Evolutionary conservation across 768 basidiomycete species (phyloP).

Genomic region (Trichaptum fuscoviolaceum): DNA sequence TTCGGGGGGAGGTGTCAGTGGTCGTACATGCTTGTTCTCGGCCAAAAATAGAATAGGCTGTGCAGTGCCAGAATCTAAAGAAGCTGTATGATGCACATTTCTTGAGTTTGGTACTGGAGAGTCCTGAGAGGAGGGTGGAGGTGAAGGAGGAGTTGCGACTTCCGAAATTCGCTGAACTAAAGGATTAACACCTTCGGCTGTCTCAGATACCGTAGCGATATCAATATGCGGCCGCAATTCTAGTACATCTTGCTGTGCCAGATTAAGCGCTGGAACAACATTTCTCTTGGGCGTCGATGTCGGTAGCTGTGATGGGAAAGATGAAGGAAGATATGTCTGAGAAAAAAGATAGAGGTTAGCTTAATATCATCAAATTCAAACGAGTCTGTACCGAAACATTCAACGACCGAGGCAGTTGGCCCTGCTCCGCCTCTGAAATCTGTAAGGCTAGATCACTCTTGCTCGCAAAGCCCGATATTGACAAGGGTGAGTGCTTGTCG

Average conservation of each 20-base stretch:
- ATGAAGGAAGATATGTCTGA: constrained; percentile 49
- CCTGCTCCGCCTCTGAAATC: not conserved
- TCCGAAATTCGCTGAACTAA: constrained; percentile 17
- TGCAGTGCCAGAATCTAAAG: not conserved
- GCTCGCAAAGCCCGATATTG: not conserved
- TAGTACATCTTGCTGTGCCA: constrained; percentile 19
- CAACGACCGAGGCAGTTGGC: not conserved
- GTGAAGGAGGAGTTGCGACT: constrained; percentile 24
- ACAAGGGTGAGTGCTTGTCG: not conserved
- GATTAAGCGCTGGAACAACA: constrained; percentile 14
- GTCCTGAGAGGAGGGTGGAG: constrained; percentile 12
- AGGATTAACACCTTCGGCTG: not conserved
- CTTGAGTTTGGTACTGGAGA: constrained; percentile 15
- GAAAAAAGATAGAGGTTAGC: not conserved
- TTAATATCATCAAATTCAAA: not conserved
- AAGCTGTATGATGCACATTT: not conserved
- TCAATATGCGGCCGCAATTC: constrained; percentile 41
- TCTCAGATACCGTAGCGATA: not conserved
- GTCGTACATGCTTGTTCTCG: not conserved
- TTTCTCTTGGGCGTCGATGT: constrained; percentile 44
- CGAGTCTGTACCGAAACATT: not conserved
- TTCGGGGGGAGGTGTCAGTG: constrained; percentile 14
- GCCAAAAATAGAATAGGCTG: not conserved
- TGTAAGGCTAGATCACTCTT: not conserved
- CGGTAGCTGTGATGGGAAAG: constrained; percentile 45